Evolutionary conservation across 257 asterid genomes (phyloP).

Genomic region (Striga asiatica): DNA sequence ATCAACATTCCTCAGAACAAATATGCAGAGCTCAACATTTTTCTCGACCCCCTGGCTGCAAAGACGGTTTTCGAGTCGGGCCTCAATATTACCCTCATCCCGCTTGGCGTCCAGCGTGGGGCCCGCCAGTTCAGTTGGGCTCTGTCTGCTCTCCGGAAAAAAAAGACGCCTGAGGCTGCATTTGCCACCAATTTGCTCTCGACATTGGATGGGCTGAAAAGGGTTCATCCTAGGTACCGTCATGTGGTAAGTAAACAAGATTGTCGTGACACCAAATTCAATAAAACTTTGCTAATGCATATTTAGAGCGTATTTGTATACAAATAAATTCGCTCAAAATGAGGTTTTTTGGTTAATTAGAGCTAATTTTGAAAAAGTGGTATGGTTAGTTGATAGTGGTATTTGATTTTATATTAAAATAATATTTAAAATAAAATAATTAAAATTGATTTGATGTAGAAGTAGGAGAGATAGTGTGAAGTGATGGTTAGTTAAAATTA

Average conservation of each 20-base stretch:
- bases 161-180: slow-evolving; percentile 52
- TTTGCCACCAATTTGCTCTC: slow-evolving; percentile 42
- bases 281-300: not conserved
- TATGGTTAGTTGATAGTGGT: no score
- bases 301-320: not conserved
- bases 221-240: slow-evolving; percentile 33
- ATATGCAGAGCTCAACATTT: slow-evolving; percentile 67
- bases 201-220: slow-evolving; percentile 35
- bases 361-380: no score
- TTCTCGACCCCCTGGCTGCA: slow-evolving; percentile 81
- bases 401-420: no score
- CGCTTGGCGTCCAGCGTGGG: slow-evolving; percentile 45
- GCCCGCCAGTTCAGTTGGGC: slow-evolving; percentile 27
- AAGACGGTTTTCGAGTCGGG: slow-evolving; percentile 38
- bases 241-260: slow-evolving; percentile 42
- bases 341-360: no score
- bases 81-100: slow-evolving; percentile 53
- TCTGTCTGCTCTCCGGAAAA: slow-evolving; percentile 19
- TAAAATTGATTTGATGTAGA: no score
- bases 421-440: no score
- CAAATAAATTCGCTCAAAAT: no score
- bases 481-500: no score
- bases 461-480: no score
- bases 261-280: not conserved
- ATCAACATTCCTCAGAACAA: slow-evolving; percentile 45